phyloP scores from a whole-genome alignment of 352 stramenopile genomes.

The Phytophthora sansomeana region DNA sequence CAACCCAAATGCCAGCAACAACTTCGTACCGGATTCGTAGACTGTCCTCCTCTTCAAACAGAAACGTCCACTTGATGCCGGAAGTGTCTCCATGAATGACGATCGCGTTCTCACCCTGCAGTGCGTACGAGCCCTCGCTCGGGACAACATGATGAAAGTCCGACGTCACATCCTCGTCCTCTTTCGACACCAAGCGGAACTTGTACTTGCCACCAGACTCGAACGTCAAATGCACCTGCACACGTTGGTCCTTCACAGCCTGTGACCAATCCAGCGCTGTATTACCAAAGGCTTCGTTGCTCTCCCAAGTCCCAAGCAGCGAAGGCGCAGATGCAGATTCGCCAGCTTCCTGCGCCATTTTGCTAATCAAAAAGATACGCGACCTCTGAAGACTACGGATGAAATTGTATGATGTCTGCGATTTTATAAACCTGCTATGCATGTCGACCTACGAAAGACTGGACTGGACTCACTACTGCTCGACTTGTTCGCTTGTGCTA shows the following conservation, averaged over 20 bases:
- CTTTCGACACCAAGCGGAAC: slow-evolving; percentile 46
- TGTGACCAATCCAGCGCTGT: slow-evolving; percentile 81
- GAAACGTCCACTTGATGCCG: slow-evolving; percentile 71
- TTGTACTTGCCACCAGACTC: slow-evolving; percentile 39
- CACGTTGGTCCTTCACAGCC: slow-evolving; percentile 62
- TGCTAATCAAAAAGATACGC: slow-evolving; percentile 29
- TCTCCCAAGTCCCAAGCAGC: slow-evolving; percentile 60
- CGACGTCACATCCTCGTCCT: slow-evolving; percentile 47
- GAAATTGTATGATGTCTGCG: slow-evolving; percentile 26
- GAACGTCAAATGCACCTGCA: slow-evolving; percentile 55
- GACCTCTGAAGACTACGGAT: slow-evolving; percentile 6
- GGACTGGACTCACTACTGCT: slow-evolving; percentile 33
- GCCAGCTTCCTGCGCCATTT: slow-evolving; percentile 18
- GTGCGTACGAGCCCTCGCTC: slow-evolving; percentile 48
- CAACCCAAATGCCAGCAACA: background rate
- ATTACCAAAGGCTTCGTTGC: slow-evolving; percentile 80
- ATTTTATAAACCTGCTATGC: slow-evolving; percentile 34
- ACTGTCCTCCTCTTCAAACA: slow-evolving; percentile 72
- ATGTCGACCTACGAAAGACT: slow-evolving; percentile 30
- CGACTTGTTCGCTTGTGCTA: slow-evolving; percentile 30
- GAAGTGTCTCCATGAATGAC: slow-evolving; percentile 57
- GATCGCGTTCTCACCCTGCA: slow-evolving; percentile 34
- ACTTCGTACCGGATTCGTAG: slow-evolving; percentile 56
- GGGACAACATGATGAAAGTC: slow-evolving; percentile 65
- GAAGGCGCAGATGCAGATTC: background rate